Base-by-base conservation (phyloP, 2,329 filamentous ascomycete genomes). In the Aquanectria penicillioides region DNA sequence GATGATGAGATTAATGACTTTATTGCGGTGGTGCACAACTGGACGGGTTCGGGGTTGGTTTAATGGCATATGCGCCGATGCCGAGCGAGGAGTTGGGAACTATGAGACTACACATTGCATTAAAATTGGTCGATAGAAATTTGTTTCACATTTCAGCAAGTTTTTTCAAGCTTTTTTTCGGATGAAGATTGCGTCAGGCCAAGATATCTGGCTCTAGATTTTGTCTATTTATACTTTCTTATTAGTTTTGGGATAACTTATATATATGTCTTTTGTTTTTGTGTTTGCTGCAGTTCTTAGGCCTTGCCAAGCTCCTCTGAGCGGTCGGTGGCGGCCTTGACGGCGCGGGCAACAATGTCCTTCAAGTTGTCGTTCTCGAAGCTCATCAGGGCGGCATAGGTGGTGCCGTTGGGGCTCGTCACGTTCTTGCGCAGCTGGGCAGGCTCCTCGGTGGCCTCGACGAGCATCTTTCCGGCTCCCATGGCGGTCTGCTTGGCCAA, bases 321-420 rank as follows among this genome's bases (percentile, higher is more conserved):
- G 23, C 81, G 75, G 47, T 71, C 66, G 1, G 76, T 73, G 2
- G 81, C 80, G 1, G 81, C 81, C 63, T 77, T 78, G 44, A 83
- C 80, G n/a, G 72, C 80, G 59, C 77, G 77, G 57, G 78, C 73
- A 3, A 83, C 80, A 28, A 78, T 76, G 0, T 73, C 74, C 66
- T 77, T 73, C 38, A 83, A 73, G 0, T 78, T 78, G 0, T 75
- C 75, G 23, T 74, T 72, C 63, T 81, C 79, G 29, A 83, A 83
- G 67, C 78, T 82, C 55, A 80, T 72, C 13, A 83, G 73, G 0
- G 80, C 81, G 11, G 81, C 81, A 36, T 82, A 73, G 0, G 81
- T 83, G 3, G 81, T 83, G 25, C 81, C 81, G 61, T 82, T 83
- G 20, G 81, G 81, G 72, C 81, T 83, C 6, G 81, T 83, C 47